Evolutionary conservation across 441 rosid genomes (phyloP), one percentile per base, ranked within the genome.

Genomic region (Adansonia rubrostipa): DNA sequence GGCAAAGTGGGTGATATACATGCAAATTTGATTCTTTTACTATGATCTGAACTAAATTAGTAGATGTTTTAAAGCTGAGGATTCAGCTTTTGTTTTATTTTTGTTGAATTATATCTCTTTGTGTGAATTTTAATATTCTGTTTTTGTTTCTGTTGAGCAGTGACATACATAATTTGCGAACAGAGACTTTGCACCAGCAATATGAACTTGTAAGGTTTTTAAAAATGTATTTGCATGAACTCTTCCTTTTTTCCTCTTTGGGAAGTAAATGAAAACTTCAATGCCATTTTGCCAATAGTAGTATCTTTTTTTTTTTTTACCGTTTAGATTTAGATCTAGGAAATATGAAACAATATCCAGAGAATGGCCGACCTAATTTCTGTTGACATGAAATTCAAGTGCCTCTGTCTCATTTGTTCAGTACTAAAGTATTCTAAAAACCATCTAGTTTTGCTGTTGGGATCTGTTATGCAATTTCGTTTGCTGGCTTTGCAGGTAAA

Each of bases 141-240:
- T 14, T 78, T 57, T 22, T 57, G 62, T 63, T 56, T 47, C 78
- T 58, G 62, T 87, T 87, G 77, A 62, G 85, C 93, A 96, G 99
- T 81, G 99, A 92, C 66, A 48, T 87, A 54, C 99, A 92, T 86
- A 91, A 96, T 85, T 85, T 90, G 81, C 88, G 40, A 82, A 85
- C 92, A 3, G 99, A 96, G 87, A 88, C 89, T 79, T 67, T 96
- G 81, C 90, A 76, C 80, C 96, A 96, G 83, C 99, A 96, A 80
- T 96, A 90, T 85, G 81, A 95, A 81, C 85, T 88, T 88, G 68
- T 33, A 63, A 63, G 68, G 47, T 13, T 63, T 63, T 63, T 33
- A 33, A 63, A 63, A 13, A 3, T 63, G 44, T 33, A 5, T 56
- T 40, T 57, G 28, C 33, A 17, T 33, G 28, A 10, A 2, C n/a